Conservation (phyloP, 768 basidiomycete genomes). For the Udeniomyces megalosporus region DNA sequence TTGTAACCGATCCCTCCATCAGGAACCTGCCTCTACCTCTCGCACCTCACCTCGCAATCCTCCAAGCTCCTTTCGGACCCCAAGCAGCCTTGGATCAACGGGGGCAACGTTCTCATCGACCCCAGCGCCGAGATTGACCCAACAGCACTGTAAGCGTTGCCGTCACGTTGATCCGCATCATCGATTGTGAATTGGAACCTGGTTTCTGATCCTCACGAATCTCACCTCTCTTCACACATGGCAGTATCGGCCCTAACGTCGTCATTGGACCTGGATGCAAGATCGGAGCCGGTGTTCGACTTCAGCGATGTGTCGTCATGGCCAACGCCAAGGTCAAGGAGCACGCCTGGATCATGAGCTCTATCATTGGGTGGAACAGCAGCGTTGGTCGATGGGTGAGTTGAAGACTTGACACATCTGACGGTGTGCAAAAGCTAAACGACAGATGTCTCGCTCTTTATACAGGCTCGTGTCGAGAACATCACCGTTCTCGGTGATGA, state of each 20-base stretch:
- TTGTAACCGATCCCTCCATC: slow-evolving; percentile 15
- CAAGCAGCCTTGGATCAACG: slow-evolving; percentile 31
- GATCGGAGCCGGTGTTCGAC: slow-evolving; percentile 34
- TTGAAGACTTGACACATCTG: not conserved
- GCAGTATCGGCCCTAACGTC: slow-evolving; percentile 34
- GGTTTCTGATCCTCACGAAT: not conserved
- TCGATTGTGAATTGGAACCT: no score
- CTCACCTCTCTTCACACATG: slow-evolving; percentile 25
- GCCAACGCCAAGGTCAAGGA: slow-evolving; percentile 34
- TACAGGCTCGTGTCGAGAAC: slow-evolving; percentile 29
- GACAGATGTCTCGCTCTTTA: not conserved
- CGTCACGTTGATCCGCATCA: slow-evolving; percentile 19
- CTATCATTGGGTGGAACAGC: slow-evolving; percentile 35
- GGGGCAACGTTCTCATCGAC: slow-evolving; percentile 36
- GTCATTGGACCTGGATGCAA: slow-evolving; percentile 34
- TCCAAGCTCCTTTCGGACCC: slow-evolving; percentile 31
- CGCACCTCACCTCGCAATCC: slow-evolving; percentile 31
- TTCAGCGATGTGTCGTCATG: slow-evolving; percentile 36
- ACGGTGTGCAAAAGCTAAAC: not conserved
- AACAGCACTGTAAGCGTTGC: not conserved
- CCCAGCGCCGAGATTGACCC: slow-evolving; percentile 25
- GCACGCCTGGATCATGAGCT: slow-evolving; percentile 35
- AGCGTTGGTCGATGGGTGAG: slow-evolving; percentile 32
- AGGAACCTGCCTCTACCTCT: slow-evolving; percentile 36
- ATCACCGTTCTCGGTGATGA: slow-evolving; percentile 36